Base-by-base conservation (phyloP, 345 rosid genomes). In the Gossypium ekmanianum region DNA sequence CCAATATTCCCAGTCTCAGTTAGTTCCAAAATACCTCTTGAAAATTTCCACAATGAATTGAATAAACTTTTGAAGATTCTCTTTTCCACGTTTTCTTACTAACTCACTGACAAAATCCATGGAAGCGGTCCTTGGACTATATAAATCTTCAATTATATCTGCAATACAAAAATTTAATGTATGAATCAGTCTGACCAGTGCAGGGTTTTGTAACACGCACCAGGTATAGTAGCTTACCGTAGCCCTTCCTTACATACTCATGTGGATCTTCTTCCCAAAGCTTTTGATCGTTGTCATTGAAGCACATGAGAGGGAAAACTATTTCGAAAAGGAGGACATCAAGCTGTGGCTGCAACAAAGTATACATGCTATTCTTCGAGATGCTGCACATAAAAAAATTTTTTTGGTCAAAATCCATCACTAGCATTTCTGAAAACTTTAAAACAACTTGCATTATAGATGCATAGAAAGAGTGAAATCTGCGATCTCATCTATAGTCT, bases 181-280 rank as follows among this genome's bases (percentile, higher is more conserved):
- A 83, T 74, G 68, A 76, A 66, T 48, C 12, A 73, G 71, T 54
- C 13, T 14, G 27, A 61, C 58, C 12, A 48, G 55, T 62, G 27
- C 27, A 3, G 65, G 17, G 72, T n/a, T 50, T 55, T 48, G 17
- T 74, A 62, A 58, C 52, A 69, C 34, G 14, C 43, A 20, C 9
- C 39, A 59, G 14, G 52, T 70, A 71, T 11, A 11, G 51, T 75
- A 26, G 85, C 97, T 87, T 83, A 96, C 99, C 97, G 82, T 96
- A 96, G 54, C 99, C 99, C 84, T 96, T 96, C 87, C 99, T 90
- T 78, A 96, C 99, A 82, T 96, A 96, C 83, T 96, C 99, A 79
- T 96, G 99, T 11, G 99, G 97, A 75, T 96, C 99, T 85, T 96
- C 99, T 61, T 92, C 99, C 99, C 99, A 96, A 76, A 96, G 99